phyloP scores from a whole-genome alignment of 495 filamentous ascomycete genomes.

The Aspergillus sparsus region DNA sequence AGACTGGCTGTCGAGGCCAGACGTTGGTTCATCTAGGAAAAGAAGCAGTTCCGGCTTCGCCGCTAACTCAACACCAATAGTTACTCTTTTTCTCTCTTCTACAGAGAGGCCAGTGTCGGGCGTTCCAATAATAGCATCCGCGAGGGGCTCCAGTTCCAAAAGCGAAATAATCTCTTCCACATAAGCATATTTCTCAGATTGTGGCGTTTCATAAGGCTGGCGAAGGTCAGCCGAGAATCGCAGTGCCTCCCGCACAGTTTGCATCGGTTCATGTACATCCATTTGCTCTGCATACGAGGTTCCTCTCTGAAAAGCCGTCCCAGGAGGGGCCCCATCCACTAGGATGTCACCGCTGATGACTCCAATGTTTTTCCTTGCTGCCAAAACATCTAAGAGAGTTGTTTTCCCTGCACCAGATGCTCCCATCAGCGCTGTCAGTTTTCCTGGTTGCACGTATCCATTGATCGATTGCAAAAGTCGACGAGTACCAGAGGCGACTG shows the following conservation, averaged over 20 bases:
- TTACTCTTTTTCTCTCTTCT: conserved; percentile 65
- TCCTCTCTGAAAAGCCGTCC: conserved; percentile 79
- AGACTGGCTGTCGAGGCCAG: conserved; percentile 64
- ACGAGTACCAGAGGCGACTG: conserved; percentile 65
- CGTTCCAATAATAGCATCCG: conserved; percentile 56
- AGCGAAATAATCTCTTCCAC: conserved; percentile 60
- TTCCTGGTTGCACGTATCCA: conserved; percentile 77
- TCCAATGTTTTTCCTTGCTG: conserved; percentile 74
- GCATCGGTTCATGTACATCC: conserved; percentile 61
- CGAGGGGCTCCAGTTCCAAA: conserved; percentile 59
- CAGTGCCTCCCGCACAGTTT: conserved; percentile 63
- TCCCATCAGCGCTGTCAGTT: conserved; percentile 81
- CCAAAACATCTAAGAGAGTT: conserved; percentile 77
- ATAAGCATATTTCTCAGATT: conserved; percentile 61
- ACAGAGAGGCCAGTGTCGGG: conserved; percentile 57
- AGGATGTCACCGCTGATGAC: conserved; percentile 72
- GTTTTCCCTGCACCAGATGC: conserved; percentile 88
- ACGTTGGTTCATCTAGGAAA: conserved; percentile 80
- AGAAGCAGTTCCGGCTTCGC: conserved; percentile 67
- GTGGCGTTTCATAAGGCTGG: conserved; percentile 51
- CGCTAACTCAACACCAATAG: conserved; percentile 69
- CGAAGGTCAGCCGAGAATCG: conserved; percentile 61
- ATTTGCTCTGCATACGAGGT: conserved; percentile 63
- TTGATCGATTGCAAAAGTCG: conserved; percentile 70
- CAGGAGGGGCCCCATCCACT: conserved; percentile 75